Evolutionary conservation across 2,329 filamentous ascomycete genomes (phyloP).

Genomic region (Fusarium nodosum): DNA sequence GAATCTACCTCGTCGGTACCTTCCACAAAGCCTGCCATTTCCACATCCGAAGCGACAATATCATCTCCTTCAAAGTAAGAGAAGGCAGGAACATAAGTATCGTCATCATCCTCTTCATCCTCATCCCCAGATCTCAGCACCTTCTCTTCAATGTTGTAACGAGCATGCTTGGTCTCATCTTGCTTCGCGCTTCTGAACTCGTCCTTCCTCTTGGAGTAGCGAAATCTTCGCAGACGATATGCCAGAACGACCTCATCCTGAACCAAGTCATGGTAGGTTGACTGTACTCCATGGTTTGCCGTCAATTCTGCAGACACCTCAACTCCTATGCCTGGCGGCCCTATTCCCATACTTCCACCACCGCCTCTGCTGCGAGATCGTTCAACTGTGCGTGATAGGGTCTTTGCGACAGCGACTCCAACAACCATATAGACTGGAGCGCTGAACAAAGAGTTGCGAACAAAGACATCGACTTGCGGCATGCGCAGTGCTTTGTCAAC

Average conservation of each 20-base stretch:
- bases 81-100: background rate
- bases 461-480: constrained; percentile 1
- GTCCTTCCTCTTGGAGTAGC: constrained; percentile 28
- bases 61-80: constrained; percentile 18
- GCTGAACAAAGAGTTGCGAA: constrained; percentile 26
- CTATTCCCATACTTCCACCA: constrained; percentile 25
- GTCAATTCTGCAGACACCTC: constrained; percentile 30
- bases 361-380: constrained; percentile 15
- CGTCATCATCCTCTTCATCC: background rate
- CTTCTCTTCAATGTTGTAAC: background rate
- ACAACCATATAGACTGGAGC: constrained; percentile 35
- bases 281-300: constrained; percentile 15
- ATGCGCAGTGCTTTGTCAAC: constrained; percentile 1
- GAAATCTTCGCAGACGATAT: constrained; percentile 30
- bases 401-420: constrained; percentile 27
- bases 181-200: constrained; percentile 11
- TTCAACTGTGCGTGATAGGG: constrained; percentile 7
- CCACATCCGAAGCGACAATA: constrained; percentile 1
- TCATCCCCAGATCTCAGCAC: background rate
- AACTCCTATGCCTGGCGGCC: constrained; percentile 28
- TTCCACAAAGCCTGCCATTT: constrained; percentile 16
- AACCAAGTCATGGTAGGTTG: constrained; percentile 16
- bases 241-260: constrained; percentile 31
- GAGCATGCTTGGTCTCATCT: constrained; percentile 24
- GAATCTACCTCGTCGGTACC: background rate